Evolutionary conservation across 1,139 yeast genomes (phyloP), one percentile per base, ranked within the genome.

Genomic region (Lodderomyces metapsilosis): DNA sequence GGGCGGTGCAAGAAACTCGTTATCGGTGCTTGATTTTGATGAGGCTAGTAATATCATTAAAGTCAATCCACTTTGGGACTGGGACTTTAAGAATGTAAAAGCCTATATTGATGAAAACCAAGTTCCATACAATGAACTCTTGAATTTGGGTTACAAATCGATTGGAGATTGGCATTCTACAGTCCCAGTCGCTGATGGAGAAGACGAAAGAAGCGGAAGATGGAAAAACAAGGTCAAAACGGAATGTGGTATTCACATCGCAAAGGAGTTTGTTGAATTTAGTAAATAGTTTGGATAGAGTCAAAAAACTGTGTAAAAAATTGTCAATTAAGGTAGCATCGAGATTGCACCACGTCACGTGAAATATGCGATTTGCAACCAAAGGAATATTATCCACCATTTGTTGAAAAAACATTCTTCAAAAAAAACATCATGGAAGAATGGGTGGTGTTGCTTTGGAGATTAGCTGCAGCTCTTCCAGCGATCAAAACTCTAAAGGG

Each of bases 111-210:
- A 84, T 46, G 74, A 70, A 22, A 66, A 88, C 60, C 52, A 76
- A 9, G 96, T 91, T 13, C 97, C 97, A 3, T 88, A 86, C 64
- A 92, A 92, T 57, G 88, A 78, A 46, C 69, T 92, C 36, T 68
- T 92, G 39, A 94, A 89, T 60, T 70, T 81, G 45, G 98, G 98
- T 0, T 92, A 91, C 63, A 83, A 89, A 54, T 86, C 96, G 0
- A 78, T 92, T 16, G 98, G 98, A 1, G 98, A 92, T 63, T 92
- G 92, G 80, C 98, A 92, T 62, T 87, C 96, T 1, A 92, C 98
- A 0, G 80, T 67, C 32, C 97, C 98, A 1, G 95, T 88, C 9
- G 78, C 71, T 9, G 96, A 86, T 37, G 96, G 94, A 4, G 97
- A 88, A 57, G 97, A 91, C 58, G 98, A 92, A 60, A 78, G 98